Evolutionary conservation across 2,329 filamentous ascomycete genomes (phyloP), one percentile per base, ranked within the genome.

Genomic region (Sarocladium strictum): DNA sequence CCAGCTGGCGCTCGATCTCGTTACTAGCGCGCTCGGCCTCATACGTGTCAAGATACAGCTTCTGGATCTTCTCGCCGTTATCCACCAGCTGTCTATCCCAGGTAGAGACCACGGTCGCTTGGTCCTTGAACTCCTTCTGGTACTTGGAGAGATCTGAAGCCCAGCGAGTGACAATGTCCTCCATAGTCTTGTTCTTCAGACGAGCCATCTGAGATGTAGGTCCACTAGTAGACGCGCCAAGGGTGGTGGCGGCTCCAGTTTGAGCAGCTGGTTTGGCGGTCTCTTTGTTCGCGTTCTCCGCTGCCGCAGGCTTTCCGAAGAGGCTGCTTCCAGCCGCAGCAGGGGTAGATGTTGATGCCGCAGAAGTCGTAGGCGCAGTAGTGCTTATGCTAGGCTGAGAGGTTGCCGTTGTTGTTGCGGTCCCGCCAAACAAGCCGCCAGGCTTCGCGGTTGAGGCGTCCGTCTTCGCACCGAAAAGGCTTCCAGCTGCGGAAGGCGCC

Each of bases 111-210:
- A 91, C 87, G 58, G 85, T 81, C 3, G 95, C 93, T 69, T 97
- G 91, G 32, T 87, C 81, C 67, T 95, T 91, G 75, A 97, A 99
- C 56, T 96, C 90, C 69, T 96, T 96, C 66, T 97, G 93, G 66
- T 99, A 97, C 66, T 96, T 95, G 53, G 91, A 88, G 51, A 99
- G 77, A 65, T 97, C 94, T 0, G 91, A 90, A 2, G 94, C 94
- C 94, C 94, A 99, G 29, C 91, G 85, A 3, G 90, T 97, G 60
- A 99, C 91, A 59, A 99, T 97, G 68, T 99, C 94, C 65, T 99
- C 94, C 89, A 99, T 97, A 0, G 93, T 96, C 75, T 96, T 97
- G 72, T 97, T 96, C 77, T 96, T 96, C 35, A 99, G 78, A 26
- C 94, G 87, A 3, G 93, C 94, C 64, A 95, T 84, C 55, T 91